Base-by-base conservation (phyloP, 169 alveolate species). In the Cyclospora cayetanensis region DNA sequence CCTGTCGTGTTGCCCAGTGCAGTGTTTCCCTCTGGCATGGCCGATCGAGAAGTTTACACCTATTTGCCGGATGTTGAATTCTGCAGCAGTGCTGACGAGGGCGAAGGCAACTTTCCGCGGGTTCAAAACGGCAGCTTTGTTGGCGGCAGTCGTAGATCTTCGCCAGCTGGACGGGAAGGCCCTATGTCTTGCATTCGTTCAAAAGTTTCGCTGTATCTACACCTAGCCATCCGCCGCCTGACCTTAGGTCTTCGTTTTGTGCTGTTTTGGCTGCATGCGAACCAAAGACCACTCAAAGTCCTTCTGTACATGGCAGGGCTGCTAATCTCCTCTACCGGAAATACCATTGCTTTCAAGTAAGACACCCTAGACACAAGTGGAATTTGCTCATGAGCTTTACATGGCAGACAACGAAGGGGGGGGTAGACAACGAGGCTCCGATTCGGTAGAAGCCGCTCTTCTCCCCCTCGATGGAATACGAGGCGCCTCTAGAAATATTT, bases 221-320 rank as follows among this genome's bases (percentile, higher is more conserved):
- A 66, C 41, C 41, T 66, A 20, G 4, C 34, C 4, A 20, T 20
- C 37, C 27, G 77, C n/a, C 37, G 77, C 22, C 27, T 34, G 31
- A 12, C 77, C 18, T 66, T 66, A 22, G 77, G 77, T 5, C 77
- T 66, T 20, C 31, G 77, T 7, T 66, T 66, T 66, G 20, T 66
- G 41, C 3, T 66, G 4, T 66, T 66, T 11, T 66, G 42, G 37
- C 4, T 66, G 31, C 4, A 34, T 3, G 18, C 27, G 31, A 66
- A 66, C 41, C 46, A 66, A 27, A 66, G 77, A 22, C 77, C 25
- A 27, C 35, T 66, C 20, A 66, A 66, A 27, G 35, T 66, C 25
- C 37, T 66, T 5, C 41, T 66, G 18, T 66, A 66, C 41, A 66
- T 42, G 18, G 77, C 77, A 66, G 77, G 77, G 27, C 77, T 66